Base-by-base conservation (phyloP, 2,329 filamentous ascomycete genomes). In the Aspergillus sp. region DNA sequence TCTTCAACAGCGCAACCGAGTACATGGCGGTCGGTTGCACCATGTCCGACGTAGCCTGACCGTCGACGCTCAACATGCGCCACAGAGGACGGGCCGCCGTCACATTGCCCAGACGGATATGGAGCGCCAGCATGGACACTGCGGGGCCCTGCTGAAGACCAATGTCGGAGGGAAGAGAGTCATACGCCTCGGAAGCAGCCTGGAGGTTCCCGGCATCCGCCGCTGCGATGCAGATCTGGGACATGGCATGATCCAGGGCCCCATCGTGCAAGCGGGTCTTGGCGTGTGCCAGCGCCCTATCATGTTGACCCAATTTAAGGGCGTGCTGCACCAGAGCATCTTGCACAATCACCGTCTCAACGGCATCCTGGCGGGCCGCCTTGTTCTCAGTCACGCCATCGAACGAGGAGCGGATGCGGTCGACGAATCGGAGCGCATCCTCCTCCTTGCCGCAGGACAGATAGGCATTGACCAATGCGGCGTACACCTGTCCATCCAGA, bases 11-110 rank as follows among this genome's bases (percentile, higher is more conserved):
- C 45, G 91, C 90, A 52, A 95, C 84, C 13, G 89, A 85, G 65
- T 93, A 96, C 90, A 96, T 96, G 52, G 89, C 84, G 11, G 90
- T 88, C 20, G 91, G 89, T 74, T 96, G 91, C 56, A 96, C 88
- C 70, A 95, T 87, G 30, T 84, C 77, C 49, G 80, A 69, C 11
- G 82, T 81, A 32, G 84, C 80, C 47, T 80, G 76, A 64, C 83
- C 79, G 53, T 84, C 63, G 10, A 68, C 69, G 54, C 81, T 84
- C 49, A 96, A 77, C 51, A 89, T 78, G 49, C 84, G 81, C 91
- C 93, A 96, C 75, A 90, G 93, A 58, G 85, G 81, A 58, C 87
- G 82, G 47, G 92, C 92, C 50, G 84, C 82, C 20, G 85, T 78
- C 53, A 96, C 83, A 70, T 95, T 87, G 53, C 89, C 90, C 58